These are phyloP conservation scores for Ricinus communis DNA, from an alignment of 345 rosid species.

Conservation along the genomic window DNA sequence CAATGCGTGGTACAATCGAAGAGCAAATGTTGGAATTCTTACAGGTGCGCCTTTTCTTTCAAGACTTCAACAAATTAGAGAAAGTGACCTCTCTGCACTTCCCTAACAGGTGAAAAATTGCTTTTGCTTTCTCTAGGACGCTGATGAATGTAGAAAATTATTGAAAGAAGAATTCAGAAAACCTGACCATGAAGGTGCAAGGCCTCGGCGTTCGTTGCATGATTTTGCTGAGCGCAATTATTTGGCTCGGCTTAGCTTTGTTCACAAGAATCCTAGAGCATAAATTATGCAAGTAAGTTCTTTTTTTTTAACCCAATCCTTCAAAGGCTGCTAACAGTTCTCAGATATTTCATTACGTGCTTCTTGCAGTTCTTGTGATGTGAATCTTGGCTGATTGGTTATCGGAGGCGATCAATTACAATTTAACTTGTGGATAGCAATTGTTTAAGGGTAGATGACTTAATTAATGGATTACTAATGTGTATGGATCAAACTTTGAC, in stretches of 20 bases:
- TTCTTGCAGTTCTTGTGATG: no score
- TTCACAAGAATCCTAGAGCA: conserved; percentile 42
- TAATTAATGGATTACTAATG: no score
- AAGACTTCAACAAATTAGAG: neutral
- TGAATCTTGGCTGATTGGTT: no score
- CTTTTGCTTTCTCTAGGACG: conserved; percentile 44
- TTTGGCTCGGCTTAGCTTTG: conserved; percentile 62
- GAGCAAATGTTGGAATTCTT: conserved; percentile 88
- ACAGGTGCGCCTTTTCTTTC: conserved; percentile 43
- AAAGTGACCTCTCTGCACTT: neutral
- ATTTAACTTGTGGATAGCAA: no score
- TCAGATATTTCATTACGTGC: no score
- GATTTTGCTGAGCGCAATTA: conserved; percentile 91
- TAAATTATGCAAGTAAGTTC: conserved; percentile 5
- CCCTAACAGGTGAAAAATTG: neutral
- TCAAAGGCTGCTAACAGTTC: no score
- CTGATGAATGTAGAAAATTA: conserved; percentile 52
- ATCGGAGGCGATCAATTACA: no score
- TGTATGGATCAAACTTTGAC: no score
- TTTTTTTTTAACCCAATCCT: no score
- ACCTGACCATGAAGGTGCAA: conserved; percentile 40
- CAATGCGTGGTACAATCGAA: conserved; percentile 91
- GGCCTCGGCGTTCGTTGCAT: conserved; percentile 62
- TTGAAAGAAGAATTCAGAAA: conserved; percentile 50
- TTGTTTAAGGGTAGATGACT: no score